Base-by-base conservation (phyloP, 768 basidiomycete species). In the Boletellus sp. region DNA sequence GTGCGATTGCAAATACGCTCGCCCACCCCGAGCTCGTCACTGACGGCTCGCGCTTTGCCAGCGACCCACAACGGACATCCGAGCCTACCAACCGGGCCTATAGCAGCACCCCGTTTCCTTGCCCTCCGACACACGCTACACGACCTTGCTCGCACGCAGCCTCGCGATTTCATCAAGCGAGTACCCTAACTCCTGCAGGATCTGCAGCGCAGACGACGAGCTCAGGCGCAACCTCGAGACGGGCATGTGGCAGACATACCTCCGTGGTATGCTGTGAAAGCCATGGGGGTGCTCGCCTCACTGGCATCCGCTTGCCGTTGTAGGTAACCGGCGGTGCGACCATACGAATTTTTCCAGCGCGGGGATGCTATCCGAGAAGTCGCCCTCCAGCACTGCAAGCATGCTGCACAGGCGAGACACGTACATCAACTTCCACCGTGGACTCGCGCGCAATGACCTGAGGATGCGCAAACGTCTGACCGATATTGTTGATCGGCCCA, bases 401-500 rank as follows among this genome's bases (percentile, higher is more conserved):
- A 56, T 40, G 54, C 47, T 39, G 73, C 73, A 35, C 69, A 70
- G 48, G 74, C 57, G 28, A 47, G 45, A 50, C 24, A 61, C 79
- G 67, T 64, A 90, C 90, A 56, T 92, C 81, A 44, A 95, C 78
- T 58, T 93, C 90, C 23, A 87, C 78, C 0, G 81, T 81, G 35
- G 88, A 79, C 45, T 77, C 72, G 42, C 94, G 78, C 24, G 93
- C 92, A 35, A 84, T 61, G 2, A 90, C 90, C 72, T 84, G 83
- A 7, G 92, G 91, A 68, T 96, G 94, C 31, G 82, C 80, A 61
- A 96, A 97, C 3, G 94, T 93, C 67, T 93, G 83, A 51, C 77
- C 63, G 52, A 97, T 90, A 57, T 90, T 86, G 65, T 96, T 96
- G 72, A 97, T 95, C 16, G 94, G 94, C 26, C 88, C 90, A 67